These are phyloP conservation scores for Parasitella parasitica DNA, from an alignment of 371 early-diverging fungal genomes.

Conservation along the genomic window DNA sequence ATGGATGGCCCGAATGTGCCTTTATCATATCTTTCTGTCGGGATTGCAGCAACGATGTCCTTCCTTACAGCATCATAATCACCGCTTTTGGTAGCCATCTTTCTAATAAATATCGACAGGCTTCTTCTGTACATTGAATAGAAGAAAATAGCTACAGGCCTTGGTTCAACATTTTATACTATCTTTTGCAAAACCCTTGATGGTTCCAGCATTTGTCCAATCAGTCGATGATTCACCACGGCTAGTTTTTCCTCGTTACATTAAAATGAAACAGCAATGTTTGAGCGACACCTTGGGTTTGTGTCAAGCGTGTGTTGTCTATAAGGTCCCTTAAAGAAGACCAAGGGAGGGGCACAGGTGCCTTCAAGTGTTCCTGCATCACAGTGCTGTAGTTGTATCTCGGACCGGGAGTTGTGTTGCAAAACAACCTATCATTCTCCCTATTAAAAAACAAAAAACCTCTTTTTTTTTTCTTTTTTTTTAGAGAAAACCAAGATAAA, in stretches of 20 bases:
- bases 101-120: neutral
- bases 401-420: no score
- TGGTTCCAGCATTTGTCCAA: neutral
- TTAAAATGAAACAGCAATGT: no score
- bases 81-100: constrained; percentile 8
- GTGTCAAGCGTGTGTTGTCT: no score
- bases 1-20: constrained; percentile 79
- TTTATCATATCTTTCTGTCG: constrained; percentile 70
- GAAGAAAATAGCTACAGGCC: neutral
- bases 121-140: neutral
- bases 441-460: no score
- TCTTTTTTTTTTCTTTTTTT: no score
- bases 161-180: neutral
- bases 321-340: no score
- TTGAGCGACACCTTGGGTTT: no score
- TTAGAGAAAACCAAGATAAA: no score
- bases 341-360: no score
- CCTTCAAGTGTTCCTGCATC: no score
- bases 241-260: neutral
- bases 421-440: no score
- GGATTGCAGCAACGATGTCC: constrained; percentile 56
- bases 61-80: constrained; percentile 46
- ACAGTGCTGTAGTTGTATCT: no score
- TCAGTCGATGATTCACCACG: neutral
- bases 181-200: neutral